Evolutionary conservation across 2,329 filamentous ascomycete genomes (phyloP).

Genomic region (Cercospora sp.): DNA sequence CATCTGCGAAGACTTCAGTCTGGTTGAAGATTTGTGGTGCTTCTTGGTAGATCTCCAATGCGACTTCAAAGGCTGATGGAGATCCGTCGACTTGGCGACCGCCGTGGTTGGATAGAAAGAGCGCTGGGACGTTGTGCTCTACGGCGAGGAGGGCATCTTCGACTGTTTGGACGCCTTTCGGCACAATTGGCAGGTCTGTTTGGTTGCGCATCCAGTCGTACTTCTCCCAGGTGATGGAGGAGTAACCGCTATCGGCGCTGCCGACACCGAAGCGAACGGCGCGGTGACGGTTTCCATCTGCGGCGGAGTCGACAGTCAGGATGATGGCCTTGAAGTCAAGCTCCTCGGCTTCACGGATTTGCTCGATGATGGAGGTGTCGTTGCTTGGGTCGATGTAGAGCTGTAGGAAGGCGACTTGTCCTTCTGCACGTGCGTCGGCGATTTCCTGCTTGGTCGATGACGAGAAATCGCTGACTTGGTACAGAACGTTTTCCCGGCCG

Average conservation of each 20-base stretch:
- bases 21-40: slow-evolving; percentile 43
- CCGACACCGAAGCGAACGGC: slow-evolving; percentile 70
- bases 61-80: slow-evolving; percentile 71
- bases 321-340: slow-evolving; percentile 44
- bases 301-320: slow-evolving; percentile 50
- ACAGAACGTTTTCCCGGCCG: slow-evolving; percentile 50
- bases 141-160: slow-evolving; percentile 44
- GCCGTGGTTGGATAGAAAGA: slow-evolving; percentile 58
- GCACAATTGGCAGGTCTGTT: slow-evolving; percentile 42
- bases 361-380: slow-evolving; percentile 35
- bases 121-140: slow-evolving; percentile 45
- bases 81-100: slow-evolving; percentile 54
- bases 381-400: slow-evolving; percentile 40
- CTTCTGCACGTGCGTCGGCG: slow-evolving; percentile 30
- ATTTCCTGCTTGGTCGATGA: slow-evolving; percentile 40
- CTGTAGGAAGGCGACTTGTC: slow-evolving; percentile 44
- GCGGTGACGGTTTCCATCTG: slow-evolving; percentile 46
- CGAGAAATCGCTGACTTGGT: slow-evolving; percentile 47
- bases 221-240: slow-evolving; percentile 74
- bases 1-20: slow-evolving; percentile 43
- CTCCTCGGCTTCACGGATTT: slow-evolving; percentile 41
- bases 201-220: slow-evolving; percentile 41
- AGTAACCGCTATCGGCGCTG: slow-evolving; percentile 50
- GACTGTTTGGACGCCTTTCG: slow-evolving; percentile 45
- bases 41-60: slow-evolving; percentile 68